Conservation (phyloP, 2,329 filamentous ascomycete genomes). For the Botrytis pseudocinerea region DNA sequence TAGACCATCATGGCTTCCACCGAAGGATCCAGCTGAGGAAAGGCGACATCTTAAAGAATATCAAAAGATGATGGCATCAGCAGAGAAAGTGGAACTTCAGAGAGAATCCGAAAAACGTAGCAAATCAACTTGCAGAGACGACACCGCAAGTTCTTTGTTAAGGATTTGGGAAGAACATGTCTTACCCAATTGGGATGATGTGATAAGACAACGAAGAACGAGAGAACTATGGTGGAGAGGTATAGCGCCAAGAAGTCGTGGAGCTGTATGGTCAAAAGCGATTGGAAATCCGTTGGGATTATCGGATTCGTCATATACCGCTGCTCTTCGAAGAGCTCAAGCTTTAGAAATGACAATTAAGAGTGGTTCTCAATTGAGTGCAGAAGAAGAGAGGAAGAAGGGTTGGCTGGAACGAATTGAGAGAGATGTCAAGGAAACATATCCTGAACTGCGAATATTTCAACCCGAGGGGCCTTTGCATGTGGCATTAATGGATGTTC, state of each 20-base stretch:
- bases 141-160: constrained; percentile 54
- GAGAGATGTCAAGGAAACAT: constrained; percentile 65
- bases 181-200: constrained; percentile 71
- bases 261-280: constrained; percentile 40
- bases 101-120: constrained; percentile 55
- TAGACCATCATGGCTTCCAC: constrained; percentile 79
- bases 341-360: constrained; percentile 53
- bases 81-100: constrained; percentile 59
- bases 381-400: constrained; percentile 56
- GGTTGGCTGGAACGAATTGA: constrained; percentile 65
- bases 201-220: constrained; percentile 67
- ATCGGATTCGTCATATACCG: constrained; percentile 65
- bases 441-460: constrained; percentile 73
- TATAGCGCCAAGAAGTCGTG: constrained; percentile 66
- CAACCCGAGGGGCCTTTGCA: constrained; percentile 56
- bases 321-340: constrained; percentile 67
- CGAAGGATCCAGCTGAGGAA: constrained; percentile 88
- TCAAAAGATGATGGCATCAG: constrained; percentile 75
- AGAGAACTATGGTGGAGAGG: constrained; percentile 83
- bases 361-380: constrained; percentile 37
- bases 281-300: constrained; percentile 42
- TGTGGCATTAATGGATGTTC: constrained; percentile 66
- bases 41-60: constrained; percentile 83
- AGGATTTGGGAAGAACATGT: constrained; percentile 75
- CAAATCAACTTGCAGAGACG: constrained; percentile 56